phyloP scores from a whole-genome alignment of 208 protist species.

The Angomonas ambiguus region DNA sequence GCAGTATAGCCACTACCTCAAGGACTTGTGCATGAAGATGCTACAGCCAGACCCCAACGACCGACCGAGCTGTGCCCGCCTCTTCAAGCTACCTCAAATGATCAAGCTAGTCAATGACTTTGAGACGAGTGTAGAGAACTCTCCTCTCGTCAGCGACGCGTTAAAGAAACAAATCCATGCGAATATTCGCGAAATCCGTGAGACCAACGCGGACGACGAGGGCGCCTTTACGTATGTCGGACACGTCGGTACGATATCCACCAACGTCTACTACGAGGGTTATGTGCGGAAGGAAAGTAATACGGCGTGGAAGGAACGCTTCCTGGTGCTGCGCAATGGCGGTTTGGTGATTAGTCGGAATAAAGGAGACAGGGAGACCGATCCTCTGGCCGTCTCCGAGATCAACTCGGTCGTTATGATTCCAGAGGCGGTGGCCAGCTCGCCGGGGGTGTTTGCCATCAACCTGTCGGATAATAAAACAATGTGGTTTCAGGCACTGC shows the following conservation, averaged over 20 bases:
- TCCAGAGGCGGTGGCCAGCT: slow-evolving; percentile 37
- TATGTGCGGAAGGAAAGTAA: slow-evolving; percentile 51
- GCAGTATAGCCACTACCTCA: slow-evolving; percentile 68
- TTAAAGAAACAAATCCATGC: slow-evolving; percentile 40
- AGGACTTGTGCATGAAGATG: slow-evolving; percentile 65
- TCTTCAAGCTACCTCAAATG: slow-evolving; percentile 56
- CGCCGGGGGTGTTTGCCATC: slow-evolving; percentile 70
- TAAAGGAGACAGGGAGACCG: slow-evolving; percentile 41
- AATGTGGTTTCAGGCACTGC: slow-evolving; percentile 77
- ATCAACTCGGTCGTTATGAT: slow-evolving; percentile 73
- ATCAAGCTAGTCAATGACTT: slow-evolving; percentile 50
- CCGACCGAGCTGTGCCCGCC: slow-evolving; percentile 41
- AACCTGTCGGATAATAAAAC: slow-evolving; percentile 76
- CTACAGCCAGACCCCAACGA: slow-evolving; percentile 42
- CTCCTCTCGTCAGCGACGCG: slow-evolving; percentile 32
- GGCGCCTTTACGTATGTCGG: slow-evolving; percentile 34
- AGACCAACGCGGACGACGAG: slow-evolving; percentile 30
- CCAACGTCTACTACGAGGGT: slow-evolving; percentile 34
- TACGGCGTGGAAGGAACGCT: slow-evolving; percentile 57
- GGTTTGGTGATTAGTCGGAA: slow-evolving; percentile 41
- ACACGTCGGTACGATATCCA: slow-evolving; percentile 31
- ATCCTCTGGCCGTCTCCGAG: slow-evolving; percentile 60
- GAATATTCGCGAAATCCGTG: slow-evolving; percentile 50
- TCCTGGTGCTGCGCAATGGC: slow-evolving; percentile 44
- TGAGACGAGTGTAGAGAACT: slow-evolving; percentile 40